Evolutionary conservation across 805 yeast species (phyloP), one percentile per base, ranked within the genome.

Genomic region (Candida nitratophila): DNA sequence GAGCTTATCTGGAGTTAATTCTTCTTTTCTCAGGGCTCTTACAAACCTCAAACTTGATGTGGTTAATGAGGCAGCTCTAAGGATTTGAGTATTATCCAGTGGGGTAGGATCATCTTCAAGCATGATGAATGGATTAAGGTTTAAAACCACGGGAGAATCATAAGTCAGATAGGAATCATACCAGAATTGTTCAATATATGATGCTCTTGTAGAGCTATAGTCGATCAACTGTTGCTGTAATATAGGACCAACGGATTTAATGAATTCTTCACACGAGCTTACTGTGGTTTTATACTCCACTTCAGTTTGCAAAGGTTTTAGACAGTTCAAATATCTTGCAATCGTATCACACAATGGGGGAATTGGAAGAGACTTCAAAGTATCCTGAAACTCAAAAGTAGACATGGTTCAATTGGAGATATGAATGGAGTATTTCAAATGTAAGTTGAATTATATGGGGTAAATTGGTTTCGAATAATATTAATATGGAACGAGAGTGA

Each of bases 131-230:
- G 97, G 97, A 56, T 89, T 89, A 53, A 89, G 74, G 63, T 89
- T 89, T 49, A 89, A 71, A n/a, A 89, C 97, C 34, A 89, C 96
- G 0, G 93, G 89, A 11, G 86, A 81, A 61, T 89, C 96, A 61
- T 85, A 86, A 61, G 82, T 82, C 51, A 89, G 70, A 61, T 89
- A 89, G 1, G 96, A 79, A 59, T 89, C 96, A 63, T 78, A 89
- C 96, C 96, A 89, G 61, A 89, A 89, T 62, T 89, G 95, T 64
- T 89, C 96, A 50, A 89, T 89, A 61, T 85, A 89, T 2, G 95
- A 83, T 41, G 85, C 79, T 49, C 87, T 68, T 15, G 81, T 66
- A 41, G 75, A 71, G 6, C 83, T 65, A 56, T 83, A 86, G 41
- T 73, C 73, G 16, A 81, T 68, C 42, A 89, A 70, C 52, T 78